phyloP scores from a whole-genome alignment of 2,329 filamentous ascomycete genomes.

The Alternaria dauci region DNA sequence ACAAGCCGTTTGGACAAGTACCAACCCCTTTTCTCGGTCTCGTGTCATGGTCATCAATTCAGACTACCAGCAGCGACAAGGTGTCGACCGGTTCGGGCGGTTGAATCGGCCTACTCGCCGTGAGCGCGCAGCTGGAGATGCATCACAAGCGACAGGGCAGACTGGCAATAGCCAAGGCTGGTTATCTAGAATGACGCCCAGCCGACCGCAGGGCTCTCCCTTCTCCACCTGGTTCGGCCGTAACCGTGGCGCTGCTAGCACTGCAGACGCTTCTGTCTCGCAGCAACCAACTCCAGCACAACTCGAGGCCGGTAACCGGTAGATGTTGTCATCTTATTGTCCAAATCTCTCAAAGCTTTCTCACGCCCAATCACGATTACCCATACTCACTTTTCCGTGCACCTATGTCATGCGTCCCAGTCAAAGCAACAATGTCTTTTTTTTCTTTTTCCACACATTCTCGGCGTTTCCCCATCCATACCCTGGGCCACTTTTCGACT shows the following conservation, averaged over 20 bases:
- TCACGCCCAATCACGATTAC: constrained; percentile 14
- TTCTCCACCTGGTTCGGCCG: constrained; percentile 43
- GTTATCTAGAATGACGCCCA: constrained; percentile 32
- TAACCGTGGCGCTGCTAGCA: constrained; percentile 29
- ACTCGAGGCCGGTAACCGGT: constrained; percentile 49
- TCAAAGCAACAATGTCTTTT: background rate
- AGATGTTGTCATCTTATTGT: constrained; percentile 6
- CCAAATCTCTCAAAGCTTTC: background rate
- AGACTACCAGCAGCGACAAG: constrained; percentile 19
- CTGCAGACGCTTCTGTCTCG: constrained; percentile 21
- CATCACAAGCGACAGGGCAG: constrained; percentile 20
- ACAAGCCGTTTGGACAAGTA: constrained; percentile 43
- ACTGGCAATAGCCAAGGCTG: constrained; percentile 27
- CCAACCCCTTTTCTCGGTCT: constrained; percentile 45
- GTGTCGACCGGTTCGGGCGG: constrained; percentile 31
- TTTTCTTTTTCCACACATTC: background rate
- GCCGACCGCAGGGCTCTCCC: constrained; percentile 25
- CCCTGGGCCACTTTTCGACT: background rate
- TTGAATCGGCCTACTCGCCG: constrained; percentile 39
- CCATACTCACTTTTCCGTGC: background rate
- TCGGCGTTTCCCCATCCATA: constrained; percentile 1
- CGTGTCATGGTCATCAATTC: constrained; percentile 41
- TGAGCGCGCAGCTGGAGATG: constrained; percentile 25
- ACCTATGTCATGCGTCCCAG: background rate
- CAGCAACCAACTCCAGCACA: constrained; percentile 45